These are phyloP conservation scores for Dunaliella sp. DNA, from an alignment of 139 green algal genomes.

Conservation along the genomic window DNA sequence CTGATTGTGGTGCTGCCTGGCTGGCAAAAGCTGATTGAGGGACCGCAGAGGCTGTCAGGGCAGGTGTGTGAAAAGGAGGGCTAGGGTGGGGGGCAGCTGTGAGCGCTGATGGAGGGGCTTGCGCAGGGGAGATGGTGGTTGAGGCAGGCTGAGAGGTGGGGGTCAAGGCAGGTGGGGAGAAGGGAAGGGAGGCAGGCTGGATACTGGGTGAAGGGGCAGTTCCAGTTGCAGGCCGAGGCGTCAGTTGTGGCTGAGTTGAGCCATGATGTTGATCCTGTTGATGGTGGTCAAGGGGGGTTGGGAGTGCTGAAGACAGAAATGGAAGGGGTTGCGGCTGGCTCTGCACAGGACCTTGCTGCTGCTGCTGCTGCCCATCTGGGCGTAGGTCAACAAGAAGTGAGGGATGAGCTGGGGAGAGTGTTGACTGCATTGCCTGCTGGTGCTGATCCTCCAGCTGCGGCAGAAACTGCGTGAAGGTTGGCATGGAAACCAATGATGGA, in stretches of 20 bases:
- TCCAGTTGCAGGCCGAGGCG: too few relatives aligned
- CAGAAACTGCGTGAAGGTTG: too few relatives aligned
- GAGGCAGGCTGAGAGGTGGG: neutral
- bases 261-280: too few relatives aligned
- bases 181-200: neutral
- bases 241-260: too few relatives aligned
- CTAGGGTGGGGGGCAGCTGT: neutral
- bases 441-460: too few relatives aligned
- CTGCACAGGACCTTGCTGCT: neutral
- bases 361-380: neutral
- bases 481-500: too few relatives aligned
- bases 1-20: neutral
- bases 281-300: too few relatives aligned
- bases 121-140: neutral
- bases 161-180: neutral
- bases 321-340: neutral
- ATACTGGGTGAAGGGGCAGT: neutral
- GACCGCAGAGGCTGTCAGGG: neutral
- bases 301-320: too few relatives aligned
- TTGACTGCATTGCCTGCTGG: too few relatives aligned
- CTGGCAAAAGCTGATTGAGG: neutral
- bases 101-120: neutral
- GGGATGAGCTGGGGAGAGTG: too few relatives aligned
- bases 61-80: neutral
- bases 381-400: too few relatives aligned